Evolutionary conservation across 2,329 filamentous ascomycete species (phyloP), one percentile per base, ranked within the genome.

Genomic region (Fusarium veterinarium): DNA sequence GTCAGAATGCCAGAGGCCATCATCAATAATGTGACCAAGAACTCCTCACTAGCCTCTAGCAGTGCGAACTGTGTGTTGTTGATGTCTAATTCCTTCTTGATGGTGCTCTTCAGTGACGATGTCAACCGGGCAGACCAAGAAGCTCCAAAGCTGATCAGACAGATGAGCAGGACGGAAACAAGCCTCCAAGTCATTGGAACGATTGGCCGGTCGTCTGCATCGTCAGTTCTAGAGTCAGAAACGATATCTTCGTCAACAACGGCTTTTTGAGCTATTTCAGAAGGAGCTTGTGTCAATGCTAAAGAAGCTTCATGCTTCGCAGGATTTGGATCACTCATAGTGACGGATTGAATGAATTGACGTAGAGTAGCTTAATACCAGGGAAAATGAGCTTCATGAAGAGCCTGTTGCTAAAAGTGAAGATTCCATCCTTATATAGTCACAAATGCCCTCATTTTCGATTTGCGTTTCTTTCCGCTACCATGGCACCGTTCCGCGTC

Each of bases 301-400:
- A 12, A 12, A 28, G 33, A 53, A 37, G 23, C 13, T 0, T 37
- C 9, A 20, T 16, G 31, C 33, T 52, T 52, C 23, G 0, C 0
- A 6, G 33, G 8, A 4, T 1, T 6, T 16, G 9, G 23, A 3
- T 16, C 19, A 1, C 9, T 25, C 49, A 52, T 52, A 0, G 16
- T 5, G n/a, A 8, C 14, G 0, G 8, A 35, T 5, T 0, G 0
- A 0, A 11, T 8, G 3, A 35, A 11, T 10, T 0, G 8, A 19
- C 2, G 6, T 2, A 23, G 0, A 25, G 5, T 6, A 1, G 2
- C 6, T 10, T 3, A 19, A 1, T 1, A 5, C 7, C 0, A 11
- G 0, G 0, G 4, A 6, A 11, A 8, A 11, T 0, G 25, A 6
- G 4, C 4, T n/a, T 6, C 0, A 16, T 4, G 4, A n/a, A 5